Conservation (phyloP, 768 basidiomycete genomes). For the Boletus subparvulus region DNA sequence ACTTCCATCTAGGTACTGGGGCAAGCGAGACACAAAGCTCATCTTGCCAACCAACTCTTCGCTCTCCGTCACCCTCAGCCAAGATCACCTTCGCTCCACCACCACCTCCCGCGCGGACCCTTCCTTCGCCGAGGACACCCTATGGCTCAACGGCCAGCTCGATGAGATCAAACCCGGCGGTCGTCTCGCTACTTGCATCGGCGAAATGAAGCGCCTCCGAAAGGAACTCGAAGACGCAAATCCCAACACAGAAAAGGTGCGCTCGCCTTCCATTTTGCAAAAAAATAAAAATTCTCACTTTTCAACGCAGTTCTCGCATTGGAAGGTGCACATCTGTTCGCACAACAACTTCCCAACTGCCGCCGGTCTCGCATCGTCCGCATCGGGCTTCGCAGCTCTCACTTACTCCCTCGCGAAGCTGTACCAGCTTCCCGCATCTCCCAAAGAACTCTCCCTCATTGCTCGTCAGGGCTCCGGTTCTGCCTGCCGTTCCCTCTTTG, state of each 20-base stretch:
- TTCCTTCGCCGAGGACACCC: conserved; percentile 67
- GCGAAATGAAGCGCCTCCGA: conserved; percentile 79
- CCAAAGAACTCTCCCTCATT: conserved; percentile 86
- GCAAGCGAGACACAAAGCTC: conserved; percentile 92
- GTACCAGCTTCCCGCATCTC: conserved; percentile 74
- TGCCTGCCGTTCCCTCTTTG: conserved; percentile 95
- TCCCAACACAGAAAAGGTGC: conserved; percentile 63
- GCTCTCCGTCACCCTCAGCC: conserved; percentile 94
- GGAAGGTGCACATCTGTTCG: conserved; percentile 84
- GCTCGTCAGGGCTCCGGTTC: conserved; percentile 98
- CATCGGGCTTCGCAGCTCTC: conserved; percentile 95
- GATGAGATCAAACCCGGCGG: conserved; percentile 85
- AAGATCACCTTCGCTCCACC: conserved; percentile 92
- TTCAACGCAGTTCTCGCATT: conserved; percentile 31
- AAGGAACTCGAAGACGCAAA: conserved; percentile 72
- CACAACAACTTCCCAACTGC: conserved; percentile 99
- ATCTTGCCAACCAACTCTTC: conserved; percentile 98
- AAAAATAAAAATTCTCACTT: not conserved
- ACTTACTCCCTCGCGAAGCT: conserved; percentile 85
- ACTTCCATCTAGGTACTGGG: conserved; percentile 81
- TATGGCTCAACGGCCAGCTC: conserved; percentile 95
- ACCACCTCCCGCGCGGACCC: conserved; percentile 88
- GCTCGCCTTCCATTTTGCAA: not conserved
- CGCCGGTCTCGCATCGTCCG: conserved; percentile 95
- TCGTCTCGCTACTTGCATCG: conserved; percentile 80